Evolutionary conservation across 176 grass and related monocot species (phyloP).

Genomic region (Avena eriantha): DNA sequence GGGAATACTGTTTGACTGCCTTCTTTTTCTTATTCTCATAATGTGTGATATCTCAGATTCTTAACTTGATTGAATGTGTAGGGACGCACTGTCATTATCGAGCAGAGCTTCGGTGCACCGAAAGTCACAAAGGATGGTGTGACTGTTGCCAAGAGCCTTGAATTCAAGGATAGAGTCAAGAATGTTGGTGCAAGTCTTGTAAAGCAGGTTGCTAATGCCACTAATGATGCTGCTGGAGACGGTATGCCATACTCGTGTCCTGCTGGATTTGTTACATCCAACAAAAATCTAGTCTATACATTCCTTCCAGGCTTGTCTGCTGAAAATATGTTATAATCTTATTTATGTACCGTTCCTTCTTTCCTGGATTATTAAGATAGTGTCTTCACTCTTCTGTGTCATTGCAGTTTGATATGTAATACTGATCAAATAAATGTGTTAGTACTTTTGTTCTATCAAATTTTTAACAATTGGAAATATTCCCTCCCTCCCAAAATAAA

Average conservation of each 20-base stretch:
- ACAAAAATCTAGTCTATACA: neutral
- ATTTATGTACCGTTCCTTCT: neutral
- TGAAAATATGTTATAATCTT: neutral
- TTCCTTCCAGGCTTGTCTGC: neutral
- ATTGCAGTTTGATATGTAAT: neutral
- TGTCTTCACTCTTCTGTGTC: neutral
- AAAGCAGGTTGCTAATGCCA: slow-evolving; percentile 98
- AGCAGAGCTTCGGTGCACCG: slow-evolving; percentile 97
- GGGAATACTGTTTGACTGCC: neutral
- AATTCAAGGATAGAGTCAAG: slow-evolving; percentile 90
- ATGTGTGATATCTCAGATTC: neutral
- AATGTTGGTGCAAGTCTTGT: slow-evolving; percentile 96
- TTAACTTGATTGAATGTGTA: slow-evolving; percentile 36
- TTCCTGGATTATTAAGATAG: neutral
- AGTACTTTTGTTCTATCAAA: neutral
- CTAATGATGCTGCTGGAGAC: slow-evolving; percentile 94
- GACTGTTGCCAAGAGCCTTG: slow-evolving; percentile 98
- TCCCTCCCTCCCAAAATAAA: too few species aligned
- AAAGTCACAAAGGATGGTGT: slow-evolving; percentile 99
- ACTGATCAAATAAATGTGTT: neutral
- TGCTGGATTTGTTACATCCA: neutral
- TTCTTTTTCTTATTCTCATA: neutral
- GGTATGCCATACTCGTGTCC: slow-evolving; percentile 50
- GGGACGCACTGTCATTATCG: slow-evolving; percentile 90
- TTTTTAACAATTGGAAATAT: neutral